Percentiles rank a stretch among this genome's conserved stretches.
Evolutionary conservation across 345 rosid species (phyloP).

Genomic region (Eucalyptus sp.): DNA sequence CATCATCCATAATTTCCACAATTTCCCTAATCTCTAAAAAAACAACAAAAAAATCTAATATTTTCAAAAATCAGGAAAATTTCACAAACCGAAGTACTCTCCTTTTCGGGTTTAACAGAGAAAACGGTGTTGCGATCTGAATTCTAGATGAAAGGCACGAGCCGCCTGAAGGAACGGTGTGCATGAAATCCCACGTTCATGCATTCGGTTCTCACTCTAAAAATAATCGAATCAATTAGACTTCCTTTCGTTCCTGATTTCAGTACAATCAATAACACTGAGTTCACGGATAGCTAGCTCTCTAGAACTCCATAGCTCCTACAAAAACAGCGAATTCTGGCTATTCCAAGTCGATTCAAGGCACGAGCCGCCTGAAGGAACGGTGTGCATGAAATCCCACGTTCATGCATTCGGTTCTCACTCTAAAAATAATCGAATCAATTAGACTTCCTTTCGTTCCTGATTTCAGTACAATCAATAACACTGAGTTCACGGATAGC

Average conservation of each 20-base stretch:
- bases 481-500: no score
- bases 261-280: background rate
- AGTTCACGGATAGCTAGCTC: background rate
- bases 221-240: background rate
- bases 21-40: background rate
- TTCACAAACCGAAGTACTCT: background rate
- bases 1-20: background rate
- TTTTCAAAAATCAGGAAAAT: background rate
- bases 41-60: background rate
- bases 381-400: no score
- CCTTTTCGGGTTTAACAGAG: background rate
- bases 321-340: background rate
- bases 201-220: background rate
- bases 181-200: background rate
- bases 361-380: no score
- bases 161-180: background rate
- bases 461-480: no score
- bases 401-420: no score
- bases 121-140: background rate
- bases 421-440: no score
- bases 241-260: no score
- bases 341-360: no score
- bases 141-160: background rate
- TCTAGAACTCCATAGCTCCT: background rate
- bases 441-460: no score